Evolutionary conservation across 106 monocot genomes (phyloP).

Genomic region (Gastrodia elata): DNA sequence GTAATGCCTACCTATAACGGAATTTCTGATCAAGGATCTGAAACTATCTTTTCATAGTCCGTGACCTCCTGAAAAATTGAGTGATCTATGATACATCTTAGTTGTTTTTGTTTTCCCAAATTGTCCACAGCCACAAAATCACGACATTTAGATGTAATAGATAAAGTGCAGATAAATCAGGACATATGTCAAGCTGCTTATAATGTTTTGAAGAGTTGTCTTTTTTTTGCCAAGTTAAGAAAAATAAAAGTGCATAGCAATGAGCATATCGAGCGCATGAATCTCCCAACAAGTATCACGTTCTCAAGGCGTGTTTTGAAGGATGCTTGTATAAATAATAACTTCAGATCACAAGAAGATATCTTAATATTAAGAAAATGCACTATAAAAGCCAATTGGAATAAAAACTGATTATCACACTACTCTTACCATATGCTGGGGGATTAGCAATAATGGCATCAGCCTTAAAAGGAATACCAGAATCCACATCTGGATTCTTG

Average conservation of each 20-base stretch:
- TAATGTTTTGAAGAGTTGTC: neutral
- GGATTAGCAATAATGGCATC: conserved; percentile 97
- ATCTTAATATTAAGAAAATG: too few species aligned
- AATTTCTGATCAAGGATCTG: neutral
- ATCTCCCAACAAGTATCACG: neutral
- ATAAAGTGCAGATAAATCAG: too few species aligned
- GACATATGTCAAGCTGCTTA: too few species aligned
- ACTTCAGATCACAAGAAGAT: neutral
- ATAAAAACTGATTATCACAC: conserved; percentile 3
- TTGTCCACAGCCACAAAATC: neutral
- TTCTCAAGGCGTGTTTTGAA: neutral
- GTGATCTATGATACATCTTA: neutral
- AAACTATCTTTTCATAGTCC: neutral
- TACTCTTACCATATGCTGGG: conserved; percentile 75
- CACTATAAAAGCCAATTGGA: neutral
- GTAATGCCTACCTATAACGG: neutral
- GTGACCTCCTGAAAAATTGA: neutral
- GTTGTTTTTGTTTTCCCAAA: neutral
- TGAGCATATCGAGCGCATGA: neutral
- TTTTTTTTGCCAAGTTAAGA: neutral
- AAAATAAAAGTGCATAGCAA: neutral
- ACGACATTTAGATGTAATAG: neutral
- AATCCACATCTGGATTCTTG: conserved; percentile 75
- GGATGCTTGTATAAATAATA: neutral
- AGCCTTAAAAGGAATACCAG: conserved; percentile 65